Evolutionary conservation across 192 early-diverging fungal genomes (phyloP), one percentile per base, ranked within the genome.

Genomic region (Backusella australiensis): DNA sequence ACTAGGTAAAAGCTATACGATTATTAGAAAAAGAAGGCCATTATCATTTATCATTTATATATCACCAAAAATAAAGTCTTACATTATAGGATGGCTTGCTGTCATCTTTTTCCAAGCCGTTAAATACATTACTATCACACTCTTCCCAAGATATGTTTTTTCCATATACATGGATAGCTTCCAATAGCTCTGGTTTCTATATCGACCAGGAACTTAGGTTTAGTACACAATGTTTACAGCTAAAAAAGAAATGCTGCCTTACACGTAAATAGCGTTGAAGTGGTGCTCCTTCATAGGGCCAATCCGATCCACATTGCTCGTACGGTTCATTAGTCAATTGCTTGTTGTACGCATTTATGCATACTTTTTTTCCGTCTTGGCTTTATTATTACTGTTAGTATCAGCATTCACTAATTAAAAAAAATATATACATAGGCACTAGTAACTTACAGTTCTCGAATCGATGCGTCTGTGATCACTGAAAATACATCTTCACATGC

Each of bases 291-390:
- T 89, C 88, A 66, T 85, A 63, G 3, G 90, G 90, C 90, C 90
- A 91, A 2, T 42, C 49, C 32, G 80, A 36, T 23, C 90, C 90
- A 77, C 90, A 91, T 9, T 36, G 34, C 12, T 88, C 85, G 70
- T 65, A 87, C 0, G 63, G 21, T 42, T 89, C 87, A 7, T 78
- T 71, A 29, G 49, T 72, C 36, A 86, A 38, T 53, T 89, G 74
- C 32, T 90, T 86, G 73, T 91, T 88, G 69, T 91, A 91, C 56
- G 83, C 75, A 74, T 91, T 91, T 32, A 89, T 23, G 73, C 90
- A 91, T 3, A 70, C 41, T 3, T 77, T 34, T 9, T 81, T 73
- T 1, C 69, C 52, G 23, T 67, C 49, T 66, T 79, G 53, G 21
- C 53, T 59, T 23, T 75, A 35, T 73, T 79, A 38, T 42, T 65